Base-by-base conservation (phyloP, 257 asterid species). In the Gynochthodes officinalis region DNA sequence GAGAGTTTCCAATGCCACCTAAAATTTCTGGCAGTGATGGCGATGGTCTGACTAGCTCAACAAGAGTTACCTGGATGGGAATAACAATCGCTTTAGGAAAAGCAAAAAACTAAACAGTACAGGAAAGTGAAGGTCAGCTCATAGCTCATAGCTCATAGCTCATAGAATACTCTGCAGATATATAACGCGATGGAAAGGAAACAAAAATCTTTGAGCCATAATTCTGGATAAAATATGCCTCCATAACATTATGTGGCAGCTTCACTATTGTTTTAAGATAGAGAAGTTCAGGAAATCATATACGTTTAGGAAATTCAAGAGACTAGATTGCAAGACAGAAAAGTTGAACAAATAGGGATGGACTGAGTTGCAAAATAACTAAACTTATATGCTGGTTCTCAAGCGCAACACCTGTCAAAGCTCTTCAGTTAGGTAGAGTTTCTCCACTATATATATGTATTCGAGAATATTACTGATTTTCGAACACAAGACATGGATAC, bases 1-100 rank as follows among this genome's bases (percentile, higher is more conserved):
- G 19, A 70, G 93, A 81, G 79, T 78, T 81, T 42, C 98, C 92
- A 0, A 86, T 69, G 73, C 89, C 88, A 8, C 82, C 74, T 73
- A 92, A 77, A 73, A 90, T 46, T 73, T 87, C 90, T 2, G 91
- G 85, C 55, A 90, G 76, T 15, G 96, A 89, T 5, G 96, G 72
- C 0, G 97, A 89, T 70, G 98, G 96, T 69, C 78, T 90, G 32
- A 90, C 85, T 74, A 92, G 75, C 95, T 92, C 99, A 69, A 91
- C 88, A 69, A 91, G 86, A 42, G 91, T 85, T 49, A 89, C 99
- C 99, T 94, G 83, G 50, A 60, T 58, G 4, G 49, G 28, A 64
- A 28, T 39, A 37, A 42, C 48, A 27, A 73, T 48, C 44, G 54
- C 39, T 70, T 13, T 57, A n/a, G 43, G 65, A 58, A 74, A 66